A percentile compares a stretch with the other conserved stretches of the same genome.
Evolutionary conservation across 441 rosid genomes (phyloP).

Genomic region (Gossypium davidsonii): DNA sequence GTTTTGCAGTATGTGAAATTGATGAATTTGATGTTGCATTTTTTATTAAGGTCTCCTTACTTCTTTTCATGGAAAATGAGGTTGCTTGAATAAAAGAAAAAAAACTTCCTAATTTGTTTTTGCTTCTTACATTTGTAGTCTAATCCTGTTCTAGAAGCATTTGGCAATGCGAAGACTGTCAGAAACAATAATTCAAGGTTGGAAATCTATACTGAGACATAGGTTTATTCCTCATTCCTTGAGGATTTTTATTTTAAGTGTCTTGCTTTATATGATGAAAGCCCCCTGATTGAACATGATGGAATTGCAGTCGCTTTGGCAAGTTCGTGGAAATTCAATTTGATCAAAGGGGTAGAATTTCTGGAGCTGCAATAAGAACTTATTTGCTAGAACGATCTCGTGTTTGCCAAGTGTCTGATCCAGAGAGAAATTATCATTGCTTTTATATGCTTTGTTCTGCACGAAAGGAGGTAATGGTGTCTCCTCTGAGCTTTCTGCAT

Average conservation of each 20-base stretch:
- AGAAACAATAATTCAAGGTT: slow-evolving; percentile 75
- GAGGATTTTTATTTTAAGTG: background rate
- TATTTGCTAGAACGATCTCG: slow-evolving; percentile 68
- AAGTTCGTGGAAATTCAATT: slow-evolving; percentile 78
- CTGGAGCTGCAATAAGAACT: slow-evolving; percentile 78
- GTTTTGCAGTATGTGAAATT: slow-evolving; percentile 4
- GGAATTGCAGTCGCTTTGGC: slow-evolving; percentile 63
- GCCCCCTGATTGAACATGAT: slow-evolving; percentile 5
- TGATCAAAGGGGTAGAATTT: slow-evolving; percentile 54
- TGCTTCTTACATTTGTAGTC: slow-evolving; percentile 36
- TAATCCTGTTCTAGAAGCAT: slow-evolving; percentile 74
- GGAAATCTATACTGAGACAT: background rate
- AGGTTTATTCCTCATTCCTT: slow-evolving; percentile 15
- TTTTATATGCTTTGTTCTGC: slow-evolving; percentile 84
- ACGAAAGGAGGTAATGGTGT: slow-evolving; percentile 41
- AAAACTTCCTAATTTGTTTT: background rate
- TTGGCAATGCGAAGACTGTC: slow-evolving; percentile 77
- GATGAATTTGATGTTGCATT: slow-evolving; percentile 11
- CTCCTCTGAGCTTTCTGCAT: slow-evolving; percentile 6
- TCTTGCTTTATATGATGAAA: slow-evolving; percentile 8
- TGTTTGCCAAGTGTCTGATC: slow-evolving; percentile 81
- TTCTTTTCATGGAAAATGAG: slow-evolving; percentile 6
- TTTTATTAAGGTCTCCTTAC: background rate
- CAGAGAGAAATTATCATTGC: slow-evolving; percentile 80
- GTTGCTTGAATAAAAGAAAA: slow-evolving; percentile 6